Base-by-base conservation (phyloP, 495 filamentous ascomycete genomes). In the Patellaria atrata region DNA sequence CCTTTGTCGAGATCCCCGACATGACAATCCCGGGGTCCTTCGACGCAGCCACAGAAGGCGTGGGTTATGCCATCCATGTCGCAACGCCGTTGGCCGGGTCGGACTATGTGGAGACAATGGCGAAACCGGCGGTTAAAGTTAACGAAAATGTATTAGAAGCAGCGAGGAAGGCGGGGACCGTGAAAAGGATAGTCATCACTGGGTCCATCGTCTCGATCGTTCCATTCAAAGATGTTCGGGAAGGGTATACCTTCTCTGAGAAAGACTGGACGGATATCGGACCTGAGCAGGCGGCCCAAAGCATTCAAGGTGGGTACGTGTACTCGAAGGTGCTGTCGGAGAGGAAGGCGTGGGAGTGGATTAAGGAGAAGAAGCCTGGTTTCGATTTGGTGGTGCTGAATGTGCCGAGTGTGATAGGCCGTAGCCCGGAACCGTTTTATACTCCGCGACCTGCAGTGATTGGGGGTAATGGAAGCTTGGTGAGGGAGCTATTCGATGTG, bases 1-100 rank as follows among this genome's bases (percentile, higher is more conserved):
- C n/a, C 18, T 47, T 43, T 22, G 40, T 40, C 7, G 10, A 21
- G 7, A 39, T 44, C 24, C 44, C 44, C 8, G 44, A 47, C 29
- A 40, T 47, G 40, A 30, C 40, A 1, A 16, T 32, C 6, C 35
- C 43, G 7, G 20, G 23, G 2, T 32, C 25, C 23, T 47, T 47
- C 35, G 32, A 47, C 29, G 27, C 9, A 4, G 7, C 40, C n/a
- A 40, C 36, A 10, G 22, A 35, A 4, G 15, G 27, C 12, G 44
- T 29, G 20, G 31, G 34, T 19, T 20, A 13, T 10, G 37, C 43
- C 30, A 43, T 47, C 24, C 39, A 47, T 30, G 28, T 33, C 30
- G 44, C 44, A 0, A 43, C 44, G 3, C 44, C 44, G 1, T 25
- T 47, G 12, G 19, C 10, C 26, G 15, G 18, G 10, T 21, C 16